Evolutionary conservation across 169 alveolate species (phyloP).

Genomic region (Plasmodium sp.): DNA sequence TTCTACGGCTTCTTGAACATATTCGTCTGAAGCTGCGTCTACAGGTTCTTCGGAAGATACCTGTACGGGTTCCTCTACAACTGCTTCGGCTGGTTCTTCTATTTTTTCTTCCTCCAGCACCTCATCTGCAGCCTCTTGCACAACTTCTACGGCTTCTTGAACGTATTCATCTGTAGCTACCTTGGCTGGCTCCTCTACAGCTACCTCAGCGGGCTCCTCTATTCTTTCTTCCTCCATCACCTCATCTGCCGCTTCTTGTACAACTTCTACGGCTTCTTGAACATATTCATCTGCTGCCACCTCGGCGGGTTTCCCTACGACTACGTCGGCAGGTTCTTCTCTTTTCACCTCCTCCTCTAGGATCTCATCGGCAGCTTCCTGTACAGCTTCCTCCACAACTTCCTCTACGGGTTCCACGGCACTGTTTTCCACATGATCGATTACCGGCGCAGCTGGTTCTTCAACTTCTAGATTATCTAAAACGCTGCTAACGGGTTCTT

Average conservation of each 20-base stretch:
- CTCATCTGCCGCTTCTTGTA: not conserved
- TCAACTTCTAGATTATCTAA: not conserved
- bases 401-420: slow-evolving; percentile 4
- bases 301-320: too few relatives aligned
- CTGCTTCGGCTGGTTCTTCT: not conserved
- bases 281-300: not conserved
- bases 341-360: not conserved
- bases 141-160: not conserved
- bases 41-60: not conserved
- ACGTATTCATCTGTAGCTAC: not conserved
- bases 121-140: not conserved
- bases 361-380: not conserved
- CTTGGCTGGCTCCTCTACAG: not conserved
- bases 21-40: too few relatives aligned
- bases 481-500: not conserved
- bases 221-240: not conserved
- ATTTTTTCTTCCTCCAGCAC: not conserved
- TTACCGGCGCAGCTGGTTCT: not conserved
- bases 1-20: not conserved
- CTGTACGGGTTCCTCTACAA: not conserved
- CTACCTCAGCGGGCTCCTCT: not conserved
- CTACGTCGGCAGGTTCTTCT: too few relatives aligned
- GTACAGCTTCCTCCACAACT: not conserved
- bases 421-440: not conserved
- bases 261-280: not conserved